Conservation (phyloP, 345 rosid species). For the Barbarea vulgaris region DNA sequence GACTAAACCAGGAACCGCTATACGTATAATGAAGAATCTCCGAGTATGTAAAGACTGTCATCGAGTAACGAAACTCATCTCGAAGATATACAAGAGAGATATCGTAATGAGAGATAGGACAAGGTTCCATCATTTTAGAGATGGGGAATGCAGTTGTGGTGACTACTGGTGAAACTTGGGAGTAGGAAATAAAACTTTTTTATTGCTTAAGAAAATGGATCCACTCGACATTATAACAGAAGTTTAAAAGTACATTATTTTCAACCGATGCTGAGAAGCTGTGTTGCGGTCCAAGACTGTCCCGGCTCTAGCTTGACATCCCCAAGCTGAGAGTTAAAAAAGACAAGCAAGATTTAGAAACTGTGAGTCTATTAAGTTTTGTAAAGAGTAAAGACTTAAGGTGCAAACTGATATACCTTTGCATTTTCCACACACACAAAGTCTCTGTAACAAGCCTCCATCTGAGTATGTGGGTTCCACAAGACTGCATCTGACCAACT, state of each 20-base stretch:
- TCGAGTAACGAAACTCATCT: conserved; percentile 56
- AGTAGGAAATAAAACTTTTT: conserved; percentile 13
- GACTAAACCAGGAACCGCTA: conserved; percentile 48
- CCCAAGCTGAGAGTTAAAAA: conserved; percentile 61
- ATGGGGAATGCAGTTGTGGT: conserved; percentile 58
- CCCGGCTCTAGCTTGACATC: conserved; percentile 73
- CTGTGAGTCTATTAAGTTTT: neutral
- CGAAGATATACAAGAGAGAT: conserved; percentile 53
- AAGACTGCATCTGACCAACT: conserved; percentile 96
- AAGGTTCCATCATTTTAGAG: conserved; percentile 58
- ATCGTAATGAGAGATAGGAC: conserved; percentile 64
- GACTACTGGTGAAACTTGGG: conserved; percentile 57
- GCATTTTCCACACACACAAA: conserved; percentile 92
- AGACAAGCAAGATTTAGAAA: conserved; percentile 12
- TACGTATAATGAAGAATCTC: conserved; percentile 66
- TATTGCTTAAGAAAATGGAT: conserved; percentile 29
- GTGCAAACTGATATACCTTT: conserved; percentile 57
- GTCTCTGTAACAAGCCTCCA: conserved; percentile 94
- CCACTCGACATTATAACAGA: conserved; percentile 3
- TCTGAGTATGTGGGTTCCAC: conserved; percentile 91
- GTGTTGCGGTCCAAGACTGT: conserved; percentile 86
- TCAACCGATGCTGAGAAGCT: conserved; percentile 62
- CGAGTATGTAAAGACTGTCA: conserved; percentile 69
- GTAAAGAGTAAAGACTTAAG: neutral
- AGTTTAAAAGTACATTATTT: conserved; percentile 32